phyloP scores from a whole-genome alignment of 306 rosid species.

The Vachellia collinsii region DNA sequence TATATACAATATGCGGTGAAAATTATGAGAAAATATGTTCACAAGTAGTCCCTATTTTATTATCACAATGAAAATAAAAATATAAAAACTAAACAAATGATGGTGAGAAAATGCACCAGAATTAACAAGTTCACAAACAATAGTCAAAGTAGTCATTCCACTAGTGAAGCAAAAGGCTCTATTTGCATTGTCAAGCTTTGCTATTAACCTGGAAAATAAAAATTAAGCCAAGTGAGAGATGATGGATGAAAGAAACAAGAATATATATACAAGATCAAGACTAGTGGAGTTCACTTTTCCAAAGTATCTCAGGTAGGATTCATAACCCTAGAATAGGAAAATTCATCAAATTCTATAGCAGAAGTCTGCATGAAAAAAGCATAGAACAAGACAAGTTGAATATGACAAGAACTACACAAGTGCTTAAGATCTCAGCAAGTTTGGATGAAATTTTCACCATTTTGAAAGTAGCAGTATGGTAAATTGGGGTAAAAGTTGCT shows the following conservation, averaged over 20 bases:
- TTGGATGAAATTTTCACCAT: neutral
- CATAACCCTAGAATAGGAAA: neutral
- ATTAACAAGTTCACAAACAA: neutral
- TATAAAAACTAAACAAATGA: neutral
- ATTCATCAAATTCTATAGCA: neutral
- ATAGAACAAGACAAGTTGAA: too few species aligned
- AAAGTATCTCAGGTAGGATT: neutral
- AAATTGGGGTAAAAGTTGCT: neutral
- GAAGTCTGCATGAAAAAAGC: neutral
- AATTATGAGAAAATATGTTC: neutral
- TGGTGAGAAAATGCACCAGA: neutral
- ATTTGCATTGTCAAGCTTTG: neutral
- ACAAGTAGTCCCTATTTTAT: neutral
- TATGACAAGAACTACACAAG: too few species aligned
- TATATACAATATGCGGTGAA: neutral
- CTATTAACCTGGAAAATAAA: neutral
- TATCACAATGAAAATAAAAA: too few species aligned
- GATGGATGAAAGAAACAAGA: neutral
- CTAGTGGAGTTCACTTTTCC: neutral
- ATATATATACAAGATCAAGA: too few species aligned
- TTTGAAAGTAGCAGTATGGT: neutral
- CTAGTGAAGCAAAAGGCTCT: neutral
- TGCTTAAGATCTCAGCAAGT: too few species aligned
- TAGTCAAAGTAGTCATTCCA: neutral
- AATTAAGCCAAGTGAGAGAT: too few species aligned